Percentiles rank a stretch among this genome's conserved stretches.
phyloP scores from a whole-genome alignment of 176 grass and related monocot species.

The Urochloa ruziziensis region DNA sequence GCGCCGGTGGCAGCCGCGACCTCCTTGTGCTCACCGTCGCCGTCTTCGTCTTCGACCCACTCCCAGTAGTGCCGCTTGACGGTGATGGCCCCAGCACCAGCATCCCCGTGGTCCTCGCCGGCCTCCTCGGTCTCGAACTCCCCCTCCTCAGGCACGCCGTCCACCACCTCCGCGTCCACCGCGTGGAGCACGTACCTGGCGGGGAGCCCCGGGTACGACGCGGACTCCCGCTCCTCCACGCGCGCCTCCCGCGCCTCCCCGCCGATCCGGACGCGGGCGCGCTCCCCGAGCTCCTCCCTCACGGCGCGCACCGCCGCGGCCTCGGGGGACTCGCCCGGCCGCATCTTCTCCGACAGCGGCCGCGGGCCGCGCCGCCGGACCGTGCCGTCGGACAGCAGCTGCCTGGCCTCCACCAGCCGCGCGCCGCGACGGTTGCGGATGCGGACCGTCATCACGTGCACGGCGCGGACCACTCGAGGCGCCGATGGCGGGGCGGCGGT shows the following conservation, averaged over 20 bases:
- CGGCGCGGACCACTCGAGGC: slow-evolving; percentile 48
- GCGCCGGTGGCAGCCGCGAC: not conserved
- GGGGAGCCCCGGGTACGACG: slow-evolving; percentile 67
- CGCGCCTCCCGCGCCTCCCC: slow-evolving; percentile 27
- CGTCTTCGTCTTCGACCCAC: slow-evolving; percentile 32
- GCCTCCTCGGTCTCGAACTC: slow-evolving; percentile 82
- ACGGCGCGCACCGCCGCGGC: slow-evolving; percentile 61
- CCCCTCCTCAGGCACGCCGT: slow-evolving; percentile 62
- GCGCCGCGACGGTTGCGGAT: slow-evolving; percentile 61
- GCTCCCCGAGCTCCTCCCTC: slow-evolving; percentile 70
- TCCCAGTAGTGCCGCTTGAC: slow-evolving; percentile 55
- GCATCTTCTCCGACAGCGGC: slow-evolving; percentile 91
- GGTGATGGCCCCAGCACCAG: slow-evolving; percentile 29
- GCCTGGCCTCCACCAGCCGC: slow-evolving; percentile 63
- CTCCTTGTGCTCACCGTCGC: not conserved
- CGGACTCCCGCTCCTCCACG: slow-evolving; percentile 73
- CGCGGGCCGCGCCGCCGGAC: slow-evolving; percentile 46
- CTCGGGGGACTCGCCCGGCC: slow-evolving; percentile 60
- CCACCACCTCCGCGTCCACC: slow-evolving; percentile 61
- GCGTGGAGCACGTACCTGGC: slow-evolving; percentile 74
- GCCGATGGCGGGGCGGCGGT: not conserved
- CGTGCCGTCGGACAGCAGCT: slow-evolving; percentile 84
- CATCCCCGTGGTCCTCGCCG: slow-evolving; percentile 51
- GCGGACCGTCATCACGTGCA: slow-evolving; percentile 64
- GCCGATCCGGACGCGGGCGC: slow-evolving; percentile 52